Evolutionary conservation across 768 basidiomycete genomes (phyloP).

Genomic region (Glaciozyma antarctica): DNA sequence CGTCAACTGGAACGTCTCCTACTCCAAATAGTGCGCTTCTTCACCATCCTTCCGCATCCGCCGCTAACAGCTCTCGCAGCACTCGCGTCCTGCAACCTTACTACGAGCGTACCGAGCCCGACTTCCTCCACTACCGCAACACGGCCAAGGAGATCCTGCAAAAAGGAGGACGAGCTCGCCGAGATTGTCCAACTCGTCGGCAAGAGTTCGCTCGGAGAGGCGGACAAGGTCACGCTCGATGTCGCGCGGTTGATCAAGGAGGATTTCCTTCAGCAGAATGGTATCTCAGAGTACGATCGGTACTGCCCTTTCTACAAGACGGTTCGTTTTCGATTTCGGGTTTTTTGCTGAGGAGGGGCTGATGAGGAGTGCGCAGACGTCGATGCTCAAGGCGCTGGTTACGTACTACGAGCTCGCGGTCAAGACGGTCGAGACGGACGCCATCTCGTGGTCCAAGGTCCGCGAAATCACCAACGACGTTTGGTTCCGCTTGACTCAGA

Average conservation of each 20-base stretch:
- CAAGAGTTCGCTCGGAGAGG: constrained; percentile 92
- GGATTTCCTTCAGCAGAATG: constrained; percentile 95
- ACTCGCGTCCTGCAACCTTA: constrained; percentile 46
- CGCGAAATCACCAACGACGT: constrained; percentile 76
- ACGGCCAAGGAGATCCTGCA: constrained; percentile 94
- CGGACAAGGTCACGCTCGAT: constrained; percentile 95
- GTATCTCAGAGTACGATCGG: constrained; percentile 94
- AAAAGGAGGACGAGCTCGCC: constrained; percentile 96
- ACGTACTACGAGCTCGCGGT: constrained; percentile 85
- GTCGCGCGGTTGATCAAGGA: constrained; percentile 96
- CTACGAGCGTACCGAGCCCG: constrained; percentile 81
- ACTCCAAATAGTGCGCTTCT: constrained; percentile 70
- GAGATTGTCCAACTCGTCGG: constrained; percentile 99
- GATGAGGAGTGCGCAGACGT: constrained; percentile 43
- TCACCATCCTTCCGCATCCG: neutral
- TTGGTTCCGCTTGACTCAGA: constrained; percentile 95
- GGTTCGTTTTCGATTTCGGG: neutral
- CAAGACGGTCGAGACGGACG: constrained; percentile 70
- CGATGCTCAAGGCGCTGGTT: constrained; percentile 90
- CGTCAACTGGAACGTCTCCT: constrained; percentile 99
- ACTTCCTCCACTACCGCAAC: constrained; percentile 87
- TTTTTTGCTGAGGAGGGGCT: neutral
- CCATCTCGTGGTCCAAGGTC: constrained; percentile 75
- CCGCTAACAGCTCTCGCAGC: constrained; percentile 3
- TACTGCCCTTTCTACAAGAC: constrained; percentile 99